These are phyloP conservation scores for Solioccasus polychromus DNA, from an alignment of 768 basidiomycete species.

Conservation along the genomic window DNA sequence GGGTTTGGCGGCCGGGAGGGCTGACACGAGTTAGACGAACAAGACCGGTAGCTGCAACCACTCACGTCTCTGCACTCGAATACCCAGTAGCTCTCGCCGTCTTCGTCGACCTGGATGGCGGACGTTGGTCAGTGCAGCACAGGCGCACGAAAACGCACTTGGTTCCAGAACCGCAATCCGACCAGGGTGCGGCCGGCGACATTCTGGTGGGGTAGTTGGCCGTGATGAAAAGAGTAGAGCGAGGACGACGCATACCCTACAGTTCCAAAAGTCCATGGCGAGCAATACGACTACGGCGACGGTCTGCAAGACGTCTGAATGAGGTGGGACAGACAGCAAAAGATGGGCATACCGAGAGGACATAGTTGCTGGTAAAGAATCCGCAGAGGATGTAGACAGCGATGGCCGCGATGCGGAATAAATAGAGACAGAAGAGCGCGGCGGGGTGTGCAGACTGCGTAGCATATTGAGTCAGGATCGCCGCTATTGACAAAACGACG, in stretches of 20 bases:
- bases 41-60: slow-evolving; percentile 6
- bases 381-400: slow-evolving; percentile 92
- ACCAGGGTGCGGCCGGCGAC: slow-evolving; percentile 92
- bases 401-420: slow-evolving; percentile 88
- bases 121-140: background rate
- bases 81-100: slow-evolving; percentile 96
- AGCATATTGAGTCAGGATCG: no score
- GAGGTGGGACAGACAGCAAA: background rate
- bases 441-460: slow-evolving; percentile 84
- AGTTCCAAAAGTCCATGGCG: slow-evolving; percentile 99
- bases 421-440: slow-evolving; percentile 82
- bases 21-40: slow-evolving; percentile 37
- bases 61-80: slow-evolving; percentile 95
- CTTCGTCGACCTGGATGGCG: slow-evolving; percentile 76
- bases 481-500: no score
- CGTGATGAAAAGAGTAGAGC: background rate
- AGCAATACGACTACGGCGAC: slow-evolving; percentile 91
- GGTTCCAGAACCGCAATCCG: slow-evolving; percentile 97
- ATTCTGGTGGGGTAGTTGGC: slow-evolving; percentile 52
- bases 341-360: slow-evolving; percentile 70
- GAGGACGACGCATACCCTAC: slow-evolving; percentile 53
- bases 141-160: slow-evolving; percentile 40
- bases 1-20: slow-evolving; percentile 87
- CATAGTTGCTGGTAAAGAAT: slow-evolving; percentile 85
- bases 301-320: slow-evolving; percentile 44